Base-by-base conservation (phyloP, 2,329 filamentous ascomycete genomes). In the Tolypocladium ovalisporum region DNA sequence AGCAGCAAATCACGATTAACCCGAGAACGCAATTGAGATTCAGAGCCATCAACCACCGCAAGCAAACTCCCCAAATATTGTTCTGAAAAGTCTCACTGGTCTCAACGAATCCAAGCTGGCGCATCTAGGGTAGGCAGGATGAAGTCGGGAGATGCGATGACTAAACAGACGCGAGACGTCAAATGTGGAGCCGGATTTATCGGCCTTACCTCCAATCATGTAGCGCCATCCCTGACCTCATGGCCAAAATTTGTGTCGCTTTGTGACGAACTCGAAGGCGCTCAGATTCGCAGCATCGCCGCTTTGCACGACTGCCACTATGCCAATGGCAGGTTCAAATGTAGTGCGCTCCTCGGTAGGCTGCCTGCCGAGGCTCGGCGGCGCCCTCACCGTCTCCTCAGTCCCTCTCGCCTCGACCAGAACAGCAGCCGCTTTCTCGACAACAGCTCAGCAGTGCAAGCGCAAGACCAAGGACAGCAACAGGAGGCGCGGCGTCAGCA, bases 401-500 rank as follows among this genome's bases (percentile, higher is more conserved):
- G 60, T 60, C 40, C 44, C 54, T 29, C 58, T 61, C 2, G 40
- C 57, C 19, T 55, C 57, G 34, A 55, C 57, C 37, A 55, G 62
- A 62, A 57, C 59, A 44, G 66, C 68, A 34, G 66, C 69, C 32
- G 58, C 68, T 62, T 80, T 85, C 71, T 83, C 84, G 54, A 86
- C 83, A 58, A 80, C 81, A 55, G 73, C 73, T 61, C 75, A 71
- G 61, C 76, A 74, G 64, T 77, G 72, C 63, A 74, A 75, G 66
- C 75, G 76, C 71, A 76, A 74, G 67, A 72, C 67, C 60, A 83
- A 84, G 68, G 92, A 97, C 76, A 84, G 83, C 75, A 97, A 90
- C 77, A 85, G 81, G 62, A 76, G 83, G 60, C 88, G 94, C 60
- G 93, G 91, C 51, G 83, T 96, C 55, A 96, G 90, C 57, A 87